These are phyloP conservation scores for Polyplosphaeria fusca DNA, from an alignment of 495 filamentous ascomycete species.

Conservation along the genomic window DNA sequence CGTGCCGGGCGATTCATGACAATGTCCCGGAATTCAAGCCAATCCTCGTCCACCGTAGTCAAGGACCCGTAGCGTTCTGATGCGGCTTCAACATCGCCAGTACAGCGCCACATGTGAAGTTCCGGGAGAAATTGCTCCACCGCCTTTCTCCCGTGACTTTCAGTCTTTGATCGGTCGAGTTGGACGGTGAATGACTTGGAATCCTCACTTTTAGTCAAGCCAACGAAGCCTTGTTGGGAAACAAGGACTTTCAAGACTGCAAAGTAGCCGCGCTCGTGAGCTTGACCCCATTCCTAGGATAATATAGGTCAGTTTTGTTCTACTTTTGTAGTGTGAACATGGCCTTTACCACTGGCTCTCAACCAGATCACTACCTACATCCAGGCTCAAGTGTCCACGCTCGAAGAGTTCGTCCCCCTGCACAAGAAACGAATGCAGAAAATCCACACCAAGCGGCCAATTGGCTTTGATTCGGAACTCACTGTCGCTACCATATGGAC, in stretches of 20 bases:
- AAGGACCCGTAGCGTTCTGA: slow-evolving; percentile 45
- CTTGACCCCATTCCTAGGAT: background rate
- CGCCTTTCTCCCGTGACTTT: slow-evolving; percentile 43
- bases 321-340: no score
- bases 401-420: no score
- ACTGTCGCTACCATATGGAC: no score
- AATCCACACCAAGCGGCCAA: no score
- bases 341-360: no score
- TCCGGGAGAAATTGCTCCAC: slow-evolving; percentile 45
- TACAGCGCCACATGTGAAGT: slow-evolving; percentile 50
- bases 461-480: no score
- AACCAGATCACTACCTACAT: no score
- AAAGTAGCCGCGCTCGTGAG: background rate
- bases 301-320: no score
- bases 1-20: slow-evolving; percentile 41
- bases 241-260: background rate
- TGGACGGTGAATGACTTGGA: slow-evolving; percentile 35
- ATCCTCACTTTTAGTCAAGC: background rate
- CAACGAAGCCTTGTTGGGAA: background rate
- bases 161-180: slow-evolving; percentile 43
- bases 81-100: slow-evolving; percentile 45
- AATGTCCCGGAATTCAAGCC: slow-evolving; percentile 41
- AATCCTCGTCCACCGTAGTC: slow-evolving; percentile 42
- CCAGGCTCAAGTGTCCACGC: no score
- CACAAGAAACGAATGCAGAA: no score